Evolutionary conservation across 192 early-diverging fungal genomes (phyloP), one percentile per base, ranked within the genome.

Genomic region (Coemansia guatemalensis): DNA sequence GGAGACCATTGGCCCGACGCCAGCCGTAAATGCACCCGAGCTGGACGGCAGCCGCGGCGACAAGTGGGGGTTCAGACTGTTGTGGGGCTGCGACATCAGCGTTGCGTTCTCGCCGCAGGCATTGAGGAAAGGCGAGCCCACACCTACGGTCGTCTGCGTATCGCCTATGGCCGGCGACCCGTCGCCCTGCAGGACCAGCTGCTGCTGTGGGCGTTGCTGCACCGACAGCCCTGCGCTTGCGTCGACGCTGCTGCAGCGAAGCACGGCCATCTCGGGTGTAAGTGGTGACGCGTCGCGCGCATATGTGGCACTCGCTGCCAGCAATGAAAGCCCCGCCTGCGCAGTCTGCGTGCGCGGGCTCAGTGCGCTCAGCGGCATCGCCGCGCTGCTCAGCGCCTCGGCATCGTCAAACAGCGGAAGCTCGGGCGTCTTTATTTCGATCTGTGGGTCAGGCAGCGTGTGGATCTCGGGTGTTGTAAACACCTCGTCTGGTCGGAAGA

Each of bases 71-170:
- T 61, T 65, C 55, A 79, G 61, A 50, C 76, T 79, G 64, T 79
- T 79, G 30, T 79, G 76, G 51, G 76, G 76, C 71, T 79, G 76
- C 64, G 76, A 79, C 76, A 79, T 73, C 21, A 79, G 60, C 57
- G 71, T 79, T 20, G 71, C 67, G 64, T 79, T 61, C 35, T 67
- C 67, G 24, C 71, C 76, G 24, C 57, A 32, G 5, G 67, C 53
- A 24, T 64, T 73, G 23, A 79, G 44, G 32, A 73, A 79, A 59
- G 76, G 71, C 24, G 69, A 61, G 8, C 62, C 66, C n/a, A 68
- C 51, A 3, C 26, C 61, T 2, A 44, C 56, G 2, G 60, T 70
- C 0, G 44, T 60, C 53, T 66, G 73, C 47, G 67, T 50, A 53
- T 60, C 48, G 58, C 53, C 26, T 8, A 25, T 48, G 44, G 52